phyloP scores from a whole-genome alignment of 2,329 filamentous ascomycete genomes.

The Fusarium setosum region DNA sequence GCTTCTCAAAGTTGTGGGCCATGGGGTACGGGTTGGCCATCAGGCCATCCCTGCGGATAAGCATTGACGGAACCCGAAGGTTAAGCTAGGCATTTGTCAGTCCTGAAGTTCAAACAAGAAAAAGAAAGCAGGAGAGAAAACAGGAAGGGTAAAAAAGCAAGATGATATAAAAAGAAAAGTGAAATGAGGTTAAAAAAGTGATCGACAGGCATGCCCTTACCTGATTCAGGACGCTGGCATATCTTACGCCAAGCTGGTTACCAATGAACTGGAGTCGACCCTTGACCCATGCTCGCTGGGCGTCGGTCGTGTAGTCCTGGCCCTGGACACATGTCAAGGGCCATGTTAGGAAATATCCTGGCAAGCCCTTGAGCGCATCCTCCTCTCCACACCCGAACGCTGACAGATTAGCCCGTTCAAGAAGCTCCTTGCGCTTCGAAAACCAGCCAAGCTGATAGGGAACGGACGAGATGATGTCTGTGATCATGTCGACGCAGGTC shows the following conservation, averaged over 20 bases:
- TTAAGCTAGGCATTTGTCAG: constrained; percentile 57
- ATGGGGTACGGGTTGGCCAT: constrained; percentile 57
- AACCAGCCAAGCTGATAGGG: constrained; percentile 72
- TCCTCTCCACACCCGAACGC: constrained; percentile 63
- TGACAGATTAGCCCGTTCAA: constrained; percentile 53
- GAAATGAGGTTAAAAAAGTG: background rate
- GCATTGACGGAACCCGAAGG: constrained; percentile 71
- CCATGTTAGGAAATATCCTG: constrained; percentile 70
- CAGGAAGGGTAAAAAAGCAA: background rate
- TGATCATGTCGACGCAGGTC: constrained; percentile 63
- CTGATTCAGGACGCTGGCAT: constrained; percentile 65
- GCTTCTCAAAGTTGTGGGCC: constrained; percentile 57
- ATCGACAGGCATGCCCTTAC: constrained; percentile 50
- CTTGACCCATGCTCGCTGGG: constrained; percentile 66
- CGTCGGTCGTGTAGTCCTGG: constrained; percentile 70
- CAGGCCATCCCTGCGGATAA: constrained; percentile 65
- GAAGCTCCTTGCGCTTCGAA: constrained; percentile 55
- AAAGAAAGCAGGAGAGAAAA: constrained; percentile 5
- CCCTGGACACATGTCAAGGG: constrained; percentile 64
- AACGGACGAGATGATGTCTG: constrained; percentile 70
- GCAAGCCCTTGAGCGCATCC: constrained; percentile 62
- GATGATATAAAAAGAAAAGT: background rate
- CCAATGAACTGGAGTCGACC: constrained; percentile 67
- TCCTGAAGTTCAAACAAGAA: constrained; percentile 12
- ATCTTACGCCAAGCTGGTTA: constrained; percentile 66